phyloP scores from a whole-genome alignment of 2,329 filamentous ascomycete species.

The Anthostomella pinea region DNA sequence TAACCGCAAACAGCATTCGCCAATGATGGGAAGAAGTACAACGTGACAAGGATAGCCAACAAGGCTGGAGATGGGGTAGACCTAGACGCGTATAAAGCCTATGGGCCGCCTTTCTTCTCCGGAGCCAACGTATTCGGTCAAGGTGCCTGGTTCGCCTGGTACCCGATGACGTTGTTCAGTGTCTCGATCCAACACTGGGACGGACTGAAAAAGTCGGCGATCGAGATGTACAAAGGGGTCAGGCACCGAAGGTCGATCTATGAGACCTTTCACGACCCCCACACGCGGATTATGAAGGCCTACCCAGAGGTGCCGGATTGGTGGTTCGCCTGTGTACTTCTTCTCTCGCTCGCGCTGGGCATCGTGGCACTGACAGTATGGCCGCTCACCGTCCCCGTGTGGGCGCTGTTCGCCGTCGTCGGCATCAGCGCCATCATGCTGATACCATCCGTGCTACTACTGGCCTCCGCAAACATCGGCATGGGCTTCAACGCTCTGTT shows the following conservation, averaged over 20 bases:
- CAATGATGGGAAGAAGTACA: slow-evolving; percentile 41
- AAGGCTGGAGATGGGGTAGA: slow-evolving; percentile 40
- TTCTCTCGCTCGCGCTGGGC: slow-evolving; percentile 32
- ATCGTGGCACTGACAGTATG: slow-evolving; percentile 33
- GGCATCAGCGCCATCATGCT: slow-evolving; percentile 40
- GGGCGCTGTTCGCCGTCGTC: slow-evolving; percentile 33
- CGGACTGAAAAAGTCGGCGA: slow-evolving; percentile 36
- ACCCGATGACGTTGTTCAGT: slow-evolving; percentile 42
- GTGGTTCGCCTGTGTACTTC: slow-evolving; percentile 44
- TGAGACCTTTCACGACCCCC: slow-evolving; percentile 41
- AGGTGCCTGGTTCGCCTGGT: slow-evolving; percentile 43
- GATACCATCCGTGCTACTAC: slow-evolving; percentile 42
- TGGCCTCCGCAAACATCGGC: slow-evolving; percentile 44
- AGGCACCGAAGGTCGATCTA: slow-evolving; percentile 40
- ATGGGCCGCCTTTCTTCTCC: slow-evolving; percentile 44
- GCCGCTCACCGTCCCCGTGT: slow-evolving; percentile 31
- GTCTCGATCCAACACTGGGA: slow-evolving; percentile 42
- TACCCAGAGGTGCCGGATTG: slow-evolving; percentile 49
- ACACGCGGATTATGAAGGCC: slow-evolving; percentile 40
- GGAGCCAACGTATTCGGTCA: slow-evolving; percentile 40
- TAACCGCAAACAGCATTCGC: too few species aligned
- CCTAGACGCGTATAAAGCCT: slow-evolving; percentile 37
- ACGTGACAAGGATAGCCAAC: slow-evolving; percentile 37
- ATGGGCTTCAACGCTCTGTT: slow-evolving; percentile 40
- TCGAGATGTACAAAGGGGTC: slow-evolving; percentile 38